These are phyloP conservation scores for Jackrogersella minutella DNA, from an alignment of 495 filamentous ascomycete species.

Conservation along the genomic window DNA sequence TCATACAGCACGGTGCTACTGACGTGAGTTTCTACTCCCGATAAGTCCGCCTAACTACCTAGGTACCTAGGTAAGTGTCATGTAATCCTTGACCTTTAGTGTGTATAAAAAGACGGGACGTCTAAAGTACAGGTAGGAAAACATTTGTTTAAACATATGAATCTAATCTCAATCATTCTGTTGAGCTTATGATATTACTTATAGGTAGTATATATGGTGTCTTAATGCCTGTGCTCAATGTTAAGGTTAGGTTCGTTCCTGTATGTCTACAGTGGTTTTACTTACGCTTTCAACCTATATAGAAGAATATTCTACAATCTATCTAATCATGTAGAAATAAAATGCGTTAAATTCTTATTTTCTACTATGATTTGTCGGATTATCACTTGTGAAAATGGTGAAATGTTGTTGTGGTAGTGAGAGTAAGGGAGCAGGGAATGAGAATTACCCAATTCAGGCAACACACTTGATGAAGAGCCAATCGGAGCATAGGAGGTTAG, in stretches of 20 bases:
- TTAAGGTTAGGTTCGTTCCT: too few species aligned
- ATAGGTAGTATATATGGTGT: too few species aligned
- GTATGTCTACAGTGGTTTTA: too few species aligned
- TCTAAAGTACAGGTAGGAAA: background rate
- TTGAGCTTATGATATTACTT: background rate
- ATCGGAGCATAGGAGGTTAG: background rate
- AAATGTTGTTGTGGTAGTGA: background rate
- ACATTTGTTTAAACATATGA: background rate
- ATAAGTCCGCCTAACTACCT: constrained; percentile 11
- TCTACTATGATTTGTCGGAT: background rate
- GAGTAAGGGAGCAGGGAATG: background rate
- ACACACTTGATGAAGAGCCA: constrained; percentile 8
- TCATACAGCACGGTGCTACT: background rate
- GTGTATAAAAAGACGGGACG: background rate
- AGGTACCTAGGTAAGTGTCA: background rate
- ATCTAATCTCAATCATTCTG: background rate
- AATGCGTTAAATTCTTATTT: too few species aligned
- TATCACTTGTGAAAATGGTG: too few species aligned
- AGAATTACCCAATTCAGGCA: constrained; percentile 20
- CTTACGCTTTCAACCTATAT: too few species aligned
- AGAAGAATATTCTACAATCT: too few species aligned
- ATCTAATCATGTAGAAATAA: too few species aligned
- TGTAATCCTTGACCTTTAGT: background rate
- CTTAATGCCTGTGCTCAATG: too few species aligned
- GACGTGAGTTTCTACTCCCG: constrained; percentile 10